Evolutionary conservation across 352 stramenopile genomes (phyloP).

Genomic region (Globisporangium parvum): DNA sequence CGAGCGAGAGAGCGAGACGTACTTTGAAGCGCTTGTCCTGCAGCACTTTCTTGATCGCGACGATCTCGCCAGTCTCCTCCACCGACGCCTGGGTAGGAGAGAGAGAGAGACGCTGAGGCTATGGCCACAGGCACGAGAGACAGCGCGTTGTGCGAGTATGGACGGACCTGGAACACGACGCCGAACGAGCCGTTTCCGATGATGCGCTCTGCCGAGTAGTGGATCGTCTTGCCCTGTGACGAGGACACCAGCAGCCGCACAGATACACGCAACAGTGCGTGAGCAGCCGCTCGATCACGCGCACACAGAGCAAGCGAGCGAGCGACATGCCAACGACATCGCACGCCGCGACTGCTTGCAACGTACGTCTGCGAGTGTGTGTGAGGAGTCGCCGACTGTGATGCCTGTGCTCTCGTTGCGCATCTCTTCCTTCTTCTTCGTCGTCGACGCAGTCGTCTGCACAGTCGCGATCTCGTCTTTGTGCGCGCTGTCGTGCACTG

Average conservation of each 20-base stretch:
- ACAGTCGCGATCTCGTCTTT: conserved; percentile 31
- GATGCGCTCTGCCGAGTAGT: conserved; percentile 97
- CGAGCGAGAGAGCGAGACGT: neutral
- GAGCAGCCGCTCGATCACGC: too few species aligned
- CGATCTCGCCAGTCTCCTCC: conserved; percentile 96
- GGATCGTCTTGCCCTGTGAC: conserved; percentile 77
- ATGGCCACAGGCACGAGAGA: too few species aligned
- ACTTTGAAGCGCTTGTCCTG: conserved; percentile 99
- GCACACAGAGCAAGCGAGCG: too few species aligned
- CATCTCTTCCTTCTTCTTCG: conserved; percentile 74
- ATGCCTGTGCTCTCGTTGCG: conserved; percentile 83
- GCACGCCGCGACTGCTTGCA: too few species aligned
- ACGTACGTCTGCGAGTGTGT: conserved; percentile 78
- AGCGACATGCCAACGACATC: too few species aligned
- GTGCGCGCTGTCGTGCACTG: neutral
- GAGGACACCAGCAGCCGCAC: conserved; percentile 4
- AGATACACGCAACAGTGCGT: neutral
- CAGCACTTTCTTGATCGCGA: conserved; percentile 99
- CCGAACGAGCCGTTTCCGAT: conserved; percentile 99
- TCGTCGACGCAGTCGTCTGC: conserved; percentile 32
- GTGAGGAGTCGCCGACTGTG: conserved; percentile 70
- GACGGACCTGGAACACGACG: conserved; percentile 94
- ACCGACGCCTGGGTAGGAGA: conserved; percentile 90
- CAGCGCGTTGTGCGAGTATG: neutral
- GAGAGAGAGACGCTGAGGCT: neutral